phyloP scores from a whole-genome alignment of 2,329 filamentous ascomycete species.

The Ceratocystis ficicola region DNA sequence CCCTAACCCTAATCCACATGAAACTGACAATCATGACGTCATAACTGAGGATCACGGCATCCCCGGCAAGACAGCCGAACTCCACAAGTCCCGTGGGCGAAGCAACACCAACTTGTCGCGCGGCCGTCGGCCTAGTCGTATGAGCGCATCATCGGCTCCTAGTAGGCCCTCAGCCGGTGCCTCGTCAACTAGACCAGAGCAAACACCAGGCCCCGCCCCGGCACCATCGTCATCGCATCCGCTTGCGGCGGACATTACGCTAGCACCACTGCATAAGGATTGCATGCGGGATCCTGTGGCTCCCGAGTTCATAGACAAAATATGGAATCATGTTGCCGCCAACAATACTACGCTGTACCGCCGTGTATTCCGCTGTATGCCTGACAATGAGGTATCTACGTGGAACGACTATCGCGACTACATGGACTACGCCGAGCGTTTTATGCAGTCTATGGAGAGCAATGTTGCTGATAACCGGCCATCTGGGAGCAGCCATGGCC shows the following conservation, averaged over 20 bases:
- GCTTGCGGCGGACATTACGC: constrained; percentile 55
- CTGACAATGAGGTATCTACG: constrained; percentile 82
- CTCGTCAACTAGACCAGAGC: not conserved
- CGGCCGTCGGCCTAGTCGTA: constrained; percentile 16
- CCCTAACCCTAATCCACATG: constrained; percentile 61
- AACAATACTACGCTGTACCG: constrained; percentile 96
- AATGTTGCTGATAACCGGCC: constrained; percentile 33
- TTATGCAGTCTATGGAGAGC: constrained; percentile 53
- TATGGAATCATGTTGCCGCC: constrained; percentile 74
- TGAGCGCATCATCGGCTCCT: constrained; percentile 13
- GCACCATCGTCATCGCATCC: constrained; percentile 34
- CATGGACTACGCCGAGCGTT: constrained; percentile 61
- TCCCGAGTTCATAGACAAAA: constrained; percentile 69
- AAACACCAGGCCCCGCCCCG: constrained; percentile 20
- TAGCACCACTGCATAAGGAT: constrained; percentile 66
- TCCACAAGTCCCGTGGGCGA: constrained; percentile 26
- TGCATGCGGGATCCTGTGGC: constrained; percentile 89
- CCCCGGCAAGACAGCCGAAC: constrained; percentile 39
- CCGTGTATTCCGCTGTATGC: constrained; percentile 91
- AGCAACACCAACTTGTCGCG: constrained; percentile 26
- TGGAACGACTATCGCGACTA: constrained; percentile 92
- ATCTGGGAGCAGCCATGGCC: constrained; percentile 36
- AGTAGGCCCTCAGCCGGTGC: constrained; percentile 24
- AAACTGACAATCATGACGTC: constrained; percentile 56
- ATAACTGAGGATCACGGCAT: constrained; percentile 53